A percentile compares a stretch with the other conserved stretches of the same genome.
These are phyloP conservation scores for Hydrangea macrophylla DNA, from an alignment of 148 eudicot genomes.

Conservation along the genomic window DNA sequence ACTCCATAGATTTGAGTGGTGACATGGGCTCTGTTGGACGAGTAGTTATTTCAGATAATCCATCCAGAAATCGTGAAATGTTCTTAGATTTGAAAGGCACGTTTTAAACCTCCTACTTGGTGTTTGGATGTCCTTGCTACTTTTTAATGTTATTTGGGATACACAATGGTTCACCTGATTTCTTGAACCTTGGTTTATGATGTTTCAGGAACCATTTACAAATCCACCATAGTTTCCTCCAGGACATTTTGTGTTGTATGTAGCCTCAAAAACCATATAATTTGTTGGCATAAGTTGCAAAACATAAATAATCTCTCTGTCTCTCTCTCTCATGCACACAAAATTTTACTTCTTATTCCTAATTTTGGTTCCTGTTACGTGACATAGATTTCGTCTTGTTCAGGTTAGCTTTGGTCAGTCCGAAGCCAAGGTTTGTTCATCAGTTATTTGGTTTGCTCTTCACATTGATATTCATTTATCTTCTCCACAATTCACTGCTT, in stretches of 20 bases:
- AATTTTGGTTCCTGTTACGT: slow-evolving; percentile 8
- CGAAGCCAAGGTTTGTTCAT: slow-evolving; percentile 80
- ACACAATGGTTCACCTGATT: slow-evolving; percentile 7
- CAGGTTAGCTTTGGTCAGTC: slow-evolving; percentile 95
- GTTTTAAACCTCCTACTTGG: not conserved
- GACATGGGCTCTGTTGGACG: slow-evolving; percentile 97
- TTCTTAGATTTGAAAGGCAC: slow-evolving; percentile 83
- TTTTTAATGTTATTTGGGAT: not conserved
- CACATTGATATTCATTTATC: not conserved
- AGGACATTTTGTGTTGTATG: slow-evolving; percentile 88
- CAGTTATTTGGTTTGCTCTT: slow-evolving; percentile 15
- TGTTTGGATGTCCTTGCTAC: not conserved
- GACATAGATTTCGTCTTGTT: slow-evolving; percentile 18
- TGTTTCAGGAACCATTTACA: slow-evolving; percentile 91
- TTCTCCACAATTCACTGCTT: not conserved
- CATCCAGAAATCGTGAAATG: slow-evolving; percentile 62
- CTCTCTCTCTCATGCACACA: not conserved
- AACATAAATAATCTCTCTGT: not conserved
- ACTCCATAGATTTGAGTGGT: slow-evolving; percentile 96
- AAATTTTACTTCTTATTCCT: not conserved
- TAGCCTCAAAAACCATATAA: not conserved
- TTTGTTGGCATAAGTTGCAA: not conserved
- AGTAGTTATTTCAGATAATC: slow-evolving; percentile 64
- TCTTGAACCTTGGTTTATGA: slow-evolving; percentile 10
- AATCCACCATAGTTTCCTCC: slow-evolving; percentile 78